Conservation (phyloP, 495 filamentous ascomycete species). For the Geopyxis carbonaria region DNA sequence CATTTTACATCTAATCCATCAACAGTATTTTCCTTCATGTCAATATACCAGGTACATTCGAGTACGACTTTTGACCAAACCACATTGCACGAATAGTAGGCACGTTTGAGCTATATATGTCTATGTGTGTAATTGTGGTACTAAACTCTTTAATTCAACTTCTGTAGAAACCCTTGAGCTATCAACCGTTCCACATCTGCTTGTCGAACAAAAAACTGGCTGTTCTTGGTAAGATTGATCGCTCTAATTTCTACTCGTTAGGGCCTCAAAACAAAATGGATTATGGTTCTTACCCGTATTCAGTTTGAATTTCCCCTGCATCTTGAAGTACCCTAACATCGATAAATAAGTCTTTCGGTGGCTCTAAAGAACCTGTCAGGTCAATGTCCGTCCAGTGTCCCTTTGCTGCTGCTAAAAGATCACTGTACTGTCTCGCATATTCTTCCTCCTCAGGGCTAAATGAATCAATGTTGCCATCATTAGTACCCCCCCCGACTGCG, state of each 20-base stretch:
- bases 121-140: too few species aligned
- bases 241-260: conserved; percentile 36
- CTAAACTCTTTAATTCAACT: conserved; percentile 68
- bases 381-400: conserved; percentile 98
- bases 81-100: too few species aligned
- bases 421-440: conserved; percentile 77
- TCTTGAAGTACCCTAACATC: conserved; percentile 94
- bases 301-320: conserved; percentile 96
- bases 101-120: too few species aligned
- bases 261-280: background rate
- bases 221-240: conserved; percentile 94
- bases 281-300: conserved; percentile 71
- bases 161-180: conserved; percentile 90
- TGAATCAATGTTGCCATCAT: conserved; percentile 44
- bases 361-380: conserved; percentile 84
- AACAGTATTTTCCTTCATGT: too few species aligned
- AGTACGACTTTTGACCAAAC: too few species aligned
- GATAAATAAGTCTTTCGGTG: conserved; percentile 88
- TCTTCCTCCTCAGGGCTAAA: conserved; percentile 96
- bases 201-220: conserved; percentile 91
- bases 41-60: too few species aligned
- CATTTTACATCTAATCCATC: too few species aligned
- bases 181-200: conserved; percentile 93
- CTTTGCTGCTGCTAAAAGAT: conserved; percentile 89
- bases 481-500: conserved; percentile 25